Evolutionary conservation across 148 eudicot species (phyloP).

Genomic region (Spergularia bocconei): DNA sequence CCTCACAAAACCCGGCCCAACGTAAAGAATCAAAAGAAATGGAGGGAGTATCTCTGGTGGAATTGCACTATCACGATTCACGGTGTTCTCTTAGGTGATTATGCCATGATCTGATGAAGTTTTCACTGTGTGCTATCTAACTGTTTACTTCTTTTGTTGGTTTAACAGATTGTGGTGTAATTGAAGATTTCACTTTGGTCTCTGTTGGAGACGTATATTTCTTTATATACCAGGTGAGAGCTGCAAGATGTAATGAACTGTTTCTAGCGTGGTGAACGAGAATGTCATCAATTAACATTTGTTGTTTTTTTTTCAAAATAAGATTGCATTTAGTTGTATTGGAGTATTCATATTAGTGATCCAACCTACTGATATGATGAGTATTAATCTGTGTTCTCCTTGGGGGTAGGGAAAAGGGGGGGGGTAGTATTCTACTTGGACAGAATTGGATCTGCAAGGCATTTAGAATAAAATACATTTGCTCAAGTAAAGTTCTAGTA

Average conservation of each 20-base stretch:
- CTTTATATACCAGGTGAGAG: constrained; percentile 19
- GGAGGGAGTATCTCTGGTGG: constrained; percentile 8
- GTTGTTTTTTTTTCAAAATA: neutral
- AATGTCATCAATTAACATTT: neutral
- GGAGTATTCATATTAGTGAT: neutral
- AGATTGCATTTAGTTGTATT: neutral
- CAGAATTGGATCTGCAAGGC: neutral
- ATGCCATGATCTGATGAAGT: neutral
- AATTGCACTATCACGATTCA: neutral
- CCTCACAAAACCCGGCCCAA: no score
- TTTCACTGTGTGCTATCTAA: neutral
- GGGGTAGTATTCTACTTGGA: neutral
- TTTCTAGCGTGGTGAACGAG: constrained; percentile 3
- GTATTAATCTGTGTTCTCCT: no score
- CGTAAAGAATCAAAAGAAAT: no score
- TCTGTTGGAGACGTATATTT: neutral
- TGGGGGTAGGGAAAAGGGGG: no score
- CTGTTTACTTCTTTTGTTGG: constrained; percentile 4
- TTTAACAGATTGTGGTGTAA: constrained; percentile 1
- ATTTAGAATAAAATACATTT: neutral
- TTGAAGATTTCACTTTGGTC: constrained; percentile 7
- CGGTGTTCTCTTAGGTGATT: constrained; percentile 11
- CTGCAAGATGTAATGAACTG: constrained; percentile 6
- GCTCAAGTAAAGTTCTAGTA: neutral
- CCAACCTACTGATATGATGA: neutral